Percentiles rank a stretch among this genome's conserved stretches.
These are phyloP conservation scores for Lasiodiplodia gonubiensis DNA, from an alignment of 2,329 filamentous ascomycete genomes.

Conservation along the genomic window DNA sequence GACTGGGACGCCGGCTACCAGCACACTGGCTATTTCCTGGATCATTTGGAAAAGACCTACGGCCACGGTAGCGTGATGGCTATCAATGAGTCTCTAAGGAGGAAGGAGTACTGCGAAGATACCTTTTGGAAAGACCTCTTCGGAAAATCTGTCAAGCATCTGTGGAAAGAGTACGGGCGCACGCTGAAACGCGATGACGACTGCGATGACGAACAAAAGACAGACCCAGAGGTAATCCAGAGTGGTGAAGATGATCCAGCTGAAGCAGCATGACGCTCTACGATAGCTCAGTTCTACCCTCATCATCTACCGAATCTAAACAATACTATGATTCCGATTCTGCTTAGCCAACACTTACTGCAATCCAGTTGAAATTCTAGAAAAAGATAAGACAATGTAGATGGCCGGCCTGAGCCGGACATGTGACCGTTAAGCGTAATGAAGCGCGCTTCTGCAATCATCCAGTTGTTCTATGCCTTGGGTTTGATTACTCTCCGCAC, in stretches of 20 bases:
- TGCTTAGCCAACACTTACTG: neutral
- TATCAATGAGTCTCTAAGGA: conserved; percentile 70
- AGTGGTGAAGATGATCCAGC: neutral
- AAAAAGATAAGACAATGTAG: neutral
- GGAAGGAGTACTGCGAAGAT: conserved; percentile 45
- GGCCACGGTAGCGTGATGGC: conserved; percentile 58
- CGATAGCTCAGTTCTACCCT: neutral
- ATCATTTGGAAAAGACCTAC: conserved; percentile 76
- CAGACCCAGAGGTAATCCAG: neutral
- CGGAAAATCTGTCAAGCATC: conserved; percentile 66
- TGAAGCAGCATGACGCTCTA: conserved; percentile 8
- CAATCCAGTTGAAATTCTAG: neutral
- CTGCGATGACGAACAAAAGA: conserved; percentile 1
- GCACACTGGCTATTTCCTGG: conserved; percentile 87
- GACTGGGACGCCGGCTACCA: conserved; percentile 92
- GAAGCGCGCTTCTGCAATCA: neutral
- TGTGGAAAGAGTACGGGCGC: conserved; percentile 76
- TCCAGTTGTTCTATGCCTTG: neutral
- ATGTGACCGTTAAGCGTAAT: neutral
- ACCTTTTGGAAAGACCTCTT: conserved; percentile 72
- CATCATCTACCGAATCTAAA: neutral
- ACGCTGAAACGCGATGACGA: conserved; percentile 43
- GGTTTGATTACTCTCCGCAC: neutral
- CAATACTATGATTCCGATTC: neutral
- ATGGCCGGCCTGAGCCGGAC: neutral